Base-by-base conservation (phyloP, 2,329 filamentous ascomycete species). In the Pyricularia grisea region DNA sequence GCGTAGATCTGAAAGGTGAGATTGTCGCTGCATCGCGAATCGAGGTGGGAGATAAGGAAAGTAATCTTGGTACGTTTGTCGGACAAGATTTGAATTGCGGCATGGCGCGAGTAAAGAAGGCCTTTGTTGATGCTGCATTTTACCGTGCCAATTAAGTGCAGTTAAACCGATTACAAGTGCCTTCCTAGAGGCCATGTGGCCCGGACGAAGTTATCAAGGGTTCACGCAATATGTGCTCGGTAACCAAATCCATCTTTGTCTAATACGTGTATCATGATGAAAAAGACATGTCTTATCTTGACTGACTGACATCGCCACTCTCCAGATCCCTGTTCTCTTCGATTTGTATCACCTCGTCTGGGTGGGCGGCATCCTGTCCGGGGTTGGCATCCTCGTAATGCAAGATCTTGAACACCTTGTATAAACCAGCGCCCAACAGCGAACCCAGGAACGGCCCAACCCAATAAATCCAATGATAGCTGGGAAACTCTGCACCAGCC, bases 391-490 rank as follows among this genome's bases (percentile, higher is more conserved):
- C 63, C 64, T 69, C 68, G 28, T 69, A 69, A 50, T 66, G 68
- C 23, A 23, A 25, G 23, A 25, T 31, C 68, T 69, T 69, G 36
- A 69, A 36, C 9, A 69, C 36, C 2, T 42, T 63, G 28, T 69
- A 69, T 9, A 66, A 66, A 1, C 75, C 72, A 0, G 78, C 77
- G 2, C 82, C 82, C 10, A 84, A 72, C 6, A 80, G 60, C 1
- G 79, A 78, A 0, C 83, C 83, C 5, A 82, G 69, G 1, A 74
- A 72, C 2, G 82, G 83, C 0, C 82, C 83, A 36, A 84, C 69
- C 79, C 80, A 81, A 71, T 81, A 82, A 64, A 82, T 82, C 80
- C 80, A 82, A 67, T 80, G 79, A 64, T 81, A 79, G 1, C 68
- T 50, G 0, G 79, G 79, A 68, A 82, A 81, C 42, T 67, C 71